Evolutionary conservation across 73 alveolate species (phyloP).

Genomic region (Symbiodinium natans): DNA sequence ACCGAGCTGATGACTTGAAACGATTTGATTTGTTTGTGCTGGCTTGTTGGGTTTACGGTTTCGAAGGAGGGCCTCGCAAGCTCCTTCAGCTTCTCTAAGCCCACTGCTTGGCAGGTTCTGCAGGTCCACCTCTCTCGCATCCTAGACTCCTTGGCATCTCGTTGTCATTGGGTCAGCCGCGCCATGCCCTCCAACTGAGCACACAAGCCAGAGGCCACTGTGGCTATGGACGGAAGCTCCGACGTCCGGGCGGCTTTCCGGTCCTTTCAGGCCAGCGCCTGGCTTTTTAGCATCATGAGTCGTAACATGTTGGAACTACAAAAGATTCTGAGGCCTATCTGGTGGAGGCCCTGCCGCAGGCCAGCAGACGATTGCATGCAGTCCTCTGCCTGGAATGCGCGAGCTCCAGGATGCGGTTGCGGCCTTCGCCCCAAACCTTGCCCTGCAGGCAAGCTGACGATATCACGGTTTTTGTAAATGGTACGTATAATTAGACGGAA

Average conservation of each 20-base stretch:
- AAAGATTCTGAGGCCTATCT: not conserved
- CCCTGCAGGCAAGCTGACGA: not conserved
- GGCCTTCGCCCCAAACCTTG: not conserved
- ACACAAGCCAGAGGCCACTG: not conserved
- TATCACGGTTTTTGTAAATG: too few species aligned
- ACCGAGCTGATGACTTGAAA: too few species aligned
- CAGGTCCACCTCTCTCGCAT: conserved; percentile 47
- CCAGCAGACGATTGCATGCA: not conserved
- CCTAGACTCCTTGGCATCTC: conserved; percentile 28
- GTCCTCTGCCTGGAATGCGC: not conserved
- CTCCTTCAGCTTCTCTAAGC: too few species aligned
- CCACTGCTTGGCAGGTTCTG: not conserved
- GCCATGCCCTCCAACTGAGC: too few species aligned
- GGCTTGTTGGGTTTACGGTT: too few species aligned
- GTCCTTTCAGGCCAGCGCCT: conserved; percentile 16
- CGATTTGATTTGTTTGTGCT: too few species aligned
- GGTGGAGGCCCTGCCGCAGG: conserved; percentile 8
- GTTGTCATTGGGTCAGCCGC: too few species aligned
- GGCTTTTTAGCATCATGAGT: not conserved
- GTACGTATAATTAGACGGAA: too few species aligned
- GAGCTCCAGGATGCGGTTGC: not conserved
- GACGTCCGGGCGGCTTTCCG: conserved; percentile 63
- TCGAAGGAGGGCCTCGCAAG: too few species aligned
- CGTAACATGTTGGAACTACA: not conserved
- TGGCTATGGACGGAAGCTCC: conserved; percentile 69